Conservation (phyloP, 345 rosid genomes). For the Lepidium africanum region DNA sequence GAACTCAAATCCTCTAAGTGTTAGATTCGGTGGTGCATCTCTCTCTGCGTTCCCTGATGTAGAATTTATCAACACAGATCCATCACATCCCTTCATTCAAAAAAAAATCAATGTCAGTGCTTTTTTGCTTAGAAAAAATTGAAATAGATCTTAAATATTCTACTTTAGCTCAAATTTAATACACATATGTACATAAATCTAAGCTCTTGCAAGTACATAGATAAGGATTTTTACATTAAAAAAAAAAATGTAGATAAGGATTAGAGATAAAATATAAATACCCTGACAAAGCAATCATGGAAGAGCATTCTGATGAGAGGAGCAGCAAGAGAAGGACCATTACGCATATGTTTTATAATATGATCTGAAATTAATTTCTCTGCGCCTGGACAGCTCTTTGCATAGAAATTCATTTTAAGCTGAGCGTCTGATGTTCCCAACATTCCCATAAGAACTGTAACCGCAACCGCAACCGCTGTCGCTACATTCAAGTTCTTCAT, state of each 20-base stretch:
- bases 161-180: no score
- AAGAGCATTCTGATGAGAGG: constrained; percentile 75
- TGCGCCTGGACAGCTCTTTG: constrained; percentile 67
- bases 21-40: constrained; percentile 52
- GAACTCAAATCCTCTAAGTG: constrained; percentile 67
- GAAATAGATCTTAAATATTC: no score
- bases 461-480: constrained; percentile 7
- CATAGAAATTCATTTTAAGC: constrained; percentile 50
- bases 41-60: constrained; percentile 58
- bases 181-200: no score
- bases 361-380: constrained; percentile 56
- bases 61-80: constrained; percentile 66
- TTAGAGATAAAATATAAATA: neutral
- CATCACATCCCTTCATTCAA: constrained; percentile 73
- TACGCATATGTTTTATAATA: constrained; percentile 48
- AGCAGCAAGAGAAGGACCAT: constrained; percentile 74
- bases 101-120: neutral
- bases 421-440: constrained; percentile 40
- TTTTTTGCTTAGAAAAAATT: no score
- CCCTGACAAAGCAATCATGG: constrained; percentile 90
- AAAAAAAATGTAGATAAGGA: no score
- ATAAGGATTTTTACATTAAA: no score
- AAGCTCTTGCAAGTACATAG: neutral
- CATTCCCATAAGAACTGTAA: constrained; percentile 19
- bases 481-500: neutral